Conservation (phyloP, 345 rosid genomes). For the Noccaea bulbosa region DNA sequence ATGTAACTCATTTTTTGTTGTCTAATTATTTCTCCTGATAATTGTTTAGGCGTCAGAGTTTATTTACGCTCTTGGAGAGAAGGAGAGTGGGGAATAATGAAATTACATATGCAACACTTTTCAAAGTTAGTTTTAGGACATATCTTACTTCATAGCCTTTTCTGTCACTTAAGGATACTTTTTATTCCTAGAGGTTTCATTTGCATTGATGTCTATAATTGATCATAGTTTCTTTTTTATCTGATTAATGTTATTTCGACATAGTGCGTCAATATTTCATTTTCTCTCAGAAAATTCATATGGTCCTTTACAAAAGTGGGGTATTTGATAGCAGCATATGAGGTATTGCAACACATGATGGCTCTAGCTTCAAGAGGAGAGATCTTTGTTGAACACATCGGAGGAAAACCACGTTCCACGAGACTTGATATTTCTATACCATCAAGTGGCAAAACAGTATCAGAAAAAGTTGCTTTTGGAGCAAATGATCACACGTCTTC, state of each 20-base stretch:
- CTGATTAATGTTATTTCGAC: conserved; percentile 40
- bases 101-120: conserved; percentile 69
- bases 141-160: conserved; percentile 8
- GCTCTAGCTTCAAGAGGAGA: conserved; percentile 49
- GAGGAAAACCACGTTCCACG: conserved; percentile 49
- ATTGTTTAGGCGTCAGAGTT: conserved; percentile 66
- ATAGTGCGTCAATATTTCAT: conserved; percentile 53
- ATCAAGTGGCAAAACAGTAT: conserved; percentile 45
- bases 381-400: conserved; percentile 33
- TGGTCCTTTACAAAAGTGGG: conserved; percentile 67
- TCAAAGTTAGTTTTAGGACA: conserved; percentile 57
- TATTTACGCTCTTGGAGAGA: conserved; percentile 55
- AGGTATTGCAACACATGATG: conserved; percentile 75
- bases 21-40: conserved; percentile 14
- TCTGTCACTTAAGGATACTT: neutral
- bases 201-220: conserved; percentile 1
- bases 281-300: conserved; percentile 57
- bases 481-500: conserved; percentile 41
- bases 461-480: conserved; percentile 45
- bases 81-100: conserved; percentile 71
- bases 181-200: conserved; percentile 9
- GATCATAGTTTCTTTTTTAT: conserved; percentile 18
- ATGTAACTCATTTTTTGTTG: neutral
- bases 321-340: conserved; percentile 71
- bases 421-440: conserved; percentile 77